These are phyloP conservation scores for Gaeumannomyces sp. DNA, from an alignment of 2,329 filamentous ascomycete species.

Conservation along the genomic window DNA sequence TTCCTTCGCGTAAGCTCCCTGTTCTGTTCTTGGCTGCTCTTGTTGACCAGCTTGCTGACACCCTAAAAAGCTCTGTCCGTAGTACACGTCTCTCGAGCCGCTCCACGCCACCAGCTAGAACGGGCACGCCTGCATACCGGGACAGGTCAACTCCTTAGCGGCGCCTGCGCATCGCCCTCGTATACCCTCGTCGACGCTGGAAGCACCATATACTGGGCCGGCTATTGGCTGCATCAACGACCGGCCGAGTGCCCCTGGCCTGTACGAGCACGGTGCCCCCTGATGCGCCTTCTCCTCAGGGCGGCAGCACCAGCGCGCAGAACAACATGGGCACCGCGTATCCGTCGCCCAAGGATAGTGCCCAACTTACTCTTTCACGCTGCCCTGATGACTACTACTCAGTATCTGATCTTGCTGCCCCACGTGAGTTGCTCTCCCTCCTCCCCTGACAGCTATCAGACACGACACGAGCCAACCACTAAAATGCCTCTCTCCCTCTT, in stretches of 20 bases:
- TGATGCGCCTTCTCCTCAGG: neutral
- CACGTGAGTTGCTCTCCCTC: constrained; percentile 13
- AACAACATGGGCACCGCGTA: constrained; percentile 15
- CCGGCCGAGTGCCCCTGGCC: constrained; percentile 22
- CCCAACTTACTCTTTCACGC: constrained; percentile 11
- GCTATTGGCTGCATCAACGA: constrained; percentile 21
- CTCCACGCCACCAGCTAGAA: constrained; percentile 8
- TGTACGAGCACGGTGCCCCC: constrained; percentile 12
- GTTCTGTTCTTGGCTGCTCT: neutral
- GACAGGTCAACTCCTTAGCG: constrained; percentile 18
- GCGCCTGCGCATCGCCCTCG: constrained; percentile 17
- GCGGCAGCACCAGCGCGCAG: constrained; percentile 8
- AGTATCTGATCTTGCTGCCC: constrained; percentile 22
- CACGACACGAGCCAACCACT: neutral
- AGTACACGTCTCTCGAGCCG: neutral
- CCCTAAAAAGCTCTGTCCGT: constrained; percentile 7
- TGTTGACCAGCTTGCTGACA: neutral
- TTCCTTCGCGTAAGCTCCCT: neutral
- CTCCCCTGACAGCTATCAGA: no score
- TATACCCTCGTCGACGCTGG: constrained; percentile 23
- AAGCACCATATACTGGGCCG: constrained; percentile 21
- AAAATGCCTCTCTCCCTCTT: constrained; percentile 1
- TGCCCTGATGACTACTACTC: constrained; percentile 24
- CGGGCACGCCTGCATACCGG: constrained; percentile 17
- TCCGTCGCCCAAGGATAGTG: constrained; percentile 15